These are phyloP conservation scores for Globomyces pollinis-pini DNA, from an alignment of 192 early-diverging fungal species.

Conservation along the genomic window DNA sequence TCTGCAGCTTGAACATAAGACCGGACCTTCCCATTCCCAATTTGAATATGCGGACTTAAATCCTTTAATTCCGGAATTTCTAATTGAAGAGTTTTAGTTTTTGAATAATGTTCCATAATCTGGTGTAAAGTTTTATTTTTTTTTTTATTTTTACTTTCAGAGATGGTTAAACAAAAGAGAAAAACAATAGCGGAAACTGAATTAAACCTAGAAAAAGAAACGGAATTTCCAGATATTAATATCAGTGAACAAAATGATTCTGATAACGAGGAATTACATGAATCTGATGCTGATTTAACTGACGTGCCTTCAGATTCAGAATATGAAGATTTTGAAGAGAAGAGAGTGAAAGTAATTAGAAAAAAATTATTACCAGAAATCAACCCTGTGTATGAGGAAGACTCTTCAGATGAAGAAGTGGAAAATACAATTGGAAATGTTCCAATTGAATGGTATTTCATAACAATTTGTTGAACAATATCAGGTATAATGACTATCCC, in stretches of 20 bases:
- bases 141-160: neutral
- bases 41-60: neutral
- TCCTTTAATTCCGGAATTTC: neutral
- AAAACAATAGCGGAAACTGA: too few relatives aligned
- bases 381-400: conserved; percentile 85
- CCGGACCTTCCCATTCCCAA: neutral
- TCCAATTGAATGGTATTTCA: conserved; percentile 97
- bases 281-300: conserved; percentile 12
- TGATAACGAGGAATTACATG: conserved; percentile 19
- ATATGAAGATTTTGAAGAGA: conserved; percentile 6
- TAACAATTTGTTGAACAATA: too few relatives aligned
- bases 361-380: conserved; percentile 62
- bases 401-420: conserved; percentile 84
- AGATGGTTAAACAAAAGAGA: neutral
- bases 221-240: conserved; percentile 35
- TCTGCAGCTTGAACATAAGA: neutral
- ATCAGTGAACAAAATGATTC: conserved; percentile 40
- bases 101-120: neutral
- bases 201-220: conserved; percentile 9
- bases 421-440: conserved; percentile 92
- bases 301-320: conserved; percentile 4
- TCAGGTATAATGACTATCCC: conserved; percentile 87
- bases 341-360: conserved; percentile 12
- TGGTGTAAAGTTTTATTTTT: neutral
- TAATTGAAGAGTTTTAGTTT: neutral